Evolutionary conservation across 495 filamentous ascomycete genomes (phyloP).

Genomic region (Melanomma pulvis-pyrius): DNA sequence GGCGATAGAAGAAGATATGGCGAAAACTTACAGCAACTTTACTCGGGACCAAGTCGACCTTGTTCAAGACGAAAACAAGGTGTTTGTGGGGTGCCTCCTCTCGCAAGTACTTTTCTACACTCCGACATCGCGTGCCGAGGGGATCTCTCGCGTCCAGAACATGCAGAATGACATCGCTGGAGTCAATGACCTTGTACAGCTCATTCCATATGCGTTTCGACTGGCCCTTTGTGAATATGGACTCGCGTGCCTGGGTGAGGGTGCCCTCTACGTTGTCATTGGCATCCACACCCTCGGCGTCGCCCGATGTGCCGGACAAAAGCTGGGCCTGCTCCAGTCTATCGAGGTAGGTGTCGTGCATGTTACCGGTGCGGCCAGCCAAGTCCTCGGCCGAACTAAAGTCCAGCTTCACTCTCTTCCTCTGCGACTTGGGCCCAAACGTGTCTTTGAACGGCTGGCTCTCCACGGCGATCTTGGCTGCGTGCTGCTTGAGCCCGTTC

Average conservation of each 20-base stretch:
- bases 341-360: constrained; percentile 77
- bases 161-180: constrained; percentile 47
- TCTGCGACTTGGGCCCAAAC: constrained; percentile 89
- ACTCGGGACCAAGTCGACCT: constrained; percentile 94
- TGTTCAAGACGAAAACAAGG: constrained; percentile 89
- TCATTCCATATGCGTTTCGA: constrained; percentile 98
- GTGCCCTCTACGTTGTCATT: constrained; percentile 49
- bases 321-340: constrained; percentile 72
- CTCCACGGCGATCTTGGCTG: constrained; percentile 92
- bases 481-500: constrained; percentile 87
- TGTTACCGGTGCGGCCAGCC: constrained; percentile 73
- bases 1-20: neutral
- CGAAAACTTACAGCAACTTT: constrained; percentile 81
- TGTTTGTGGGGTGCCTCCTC: constrained; percentile 96
- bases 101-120: constrained; percentile 89
- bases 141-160: constrained; percentile 50
- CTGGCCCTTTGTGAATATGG: constrained; percentile 92
- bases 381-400: constrained; percentile 80
- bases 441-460: constrained; percentile 82
- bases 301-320: constrained; percentile 67
- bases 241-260: constrained; percentile 73
- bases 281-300: constrained; percentile 51
- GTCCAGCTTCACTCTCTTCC: constrained; percentile 86
- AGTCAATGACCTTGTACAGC: constrained; percentile 73
- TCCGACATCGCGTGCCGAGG: constrained; percentile 59